Base-by-base conservation (phyloP, 2,329 filamentous ascomycete genomes). In the Beauveria bassiana region DNA sequence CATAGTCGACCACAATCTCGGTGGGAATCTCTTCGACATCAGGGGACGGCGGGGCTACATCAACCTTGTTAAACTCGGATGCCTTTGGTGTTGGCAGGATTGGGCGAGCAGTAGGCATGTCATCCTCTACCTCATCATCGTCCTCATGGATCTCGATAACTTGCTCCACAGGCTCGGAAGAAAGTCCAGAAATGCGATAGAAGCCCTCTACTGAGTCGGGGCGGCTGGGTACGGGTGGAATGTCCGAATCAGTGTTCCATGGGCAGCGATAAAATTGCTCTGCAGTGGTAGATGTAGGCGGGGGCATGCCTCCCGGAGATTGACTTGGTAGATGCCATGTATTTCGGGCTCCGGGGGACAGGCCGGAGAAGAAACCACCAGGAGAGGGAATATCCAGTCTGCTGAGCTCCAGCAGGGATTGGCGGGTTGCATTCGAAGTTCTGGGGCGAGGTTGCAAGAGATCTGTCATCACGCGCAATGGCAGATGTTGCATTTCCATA, bases 231-330 rank as follows among this genome's bases (percentile, higher is more conserved):
- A 76, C 66, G 3, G 73, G 71, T 28, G 74, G 73, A 43, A 71
- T 69, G 8, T 71, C 69, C n/a, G 75, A 56, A 56, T 78, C 72
- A 24, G 75, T 75, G 65, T 79, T 81, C 88, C 92, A 97, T 3
- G 93, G 92, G 31, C 88, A 82, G 65, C 88, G 87, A 76, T 98
- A 98, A 70, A 97, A 98, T 65, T 89, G 86, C 71, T 96, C 91
- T 10, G 93, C 93, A n/a, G 89, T 92, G 34, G 91, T 91, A 1
- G 93, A 96, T 0, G 91, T 93, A 1, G 92, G 92, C 1, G 86
- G 85, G 3, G 77, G 75, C 65, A 79, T 70, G 20, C 81, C 81
- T 8, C 84, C 80, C 14, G 82, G 80, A 22, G 81, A 79, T 66
- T 74, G 77, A 31, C 77, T 76, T 12, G 81, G 79, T 63, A 87